These are phyloP conservation scores for Jaltomata sinuosa DNA, from an alignment of 257 asterid species.

Conservation along the genomic window DNA sequence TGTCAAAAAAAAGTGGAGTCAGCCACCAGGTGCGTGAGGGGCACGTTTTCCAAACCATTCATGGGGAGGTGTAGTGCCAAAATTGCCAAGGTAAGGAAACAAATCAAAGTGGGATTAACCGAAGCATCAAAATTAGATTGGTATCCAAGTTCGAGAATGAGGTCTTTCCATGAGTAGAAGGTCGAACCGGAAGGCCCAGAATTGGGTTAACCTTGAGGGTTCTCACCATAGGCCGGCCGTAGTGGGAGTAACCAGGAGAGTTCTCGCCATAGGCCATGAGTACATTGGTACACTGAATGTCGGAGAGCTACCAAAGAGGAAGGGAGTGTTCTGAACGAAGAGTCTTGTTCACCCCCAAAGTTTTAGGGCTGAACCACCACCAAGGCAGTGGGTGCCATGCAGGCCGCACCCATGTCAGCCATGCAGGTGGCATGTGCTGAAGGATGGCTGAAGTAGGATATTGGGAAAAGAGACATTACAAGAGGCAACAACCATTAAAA, in stretches of 20 bases:
- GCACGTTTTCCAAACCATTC: background rate
- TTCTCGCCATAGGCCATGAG: background rate
- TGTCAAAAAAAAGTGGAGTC: background rate
- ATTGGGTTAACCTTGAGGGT: background rate
- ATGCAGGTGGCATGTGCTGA: background rate
- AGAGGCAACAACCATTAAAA: background rate
- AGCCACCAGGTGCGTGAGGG: background rate
- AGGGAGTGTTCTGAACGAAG: rapidly evolving
- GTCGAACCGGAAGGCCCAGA: background rate
- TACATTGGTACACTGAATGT: background rate
- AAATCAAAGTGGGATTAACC: background rate
- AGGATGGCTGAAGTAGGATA: background rate
- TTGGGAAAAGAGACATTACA: background rate
- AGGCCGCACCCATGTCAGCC: background rate
- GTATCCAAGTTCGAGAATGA: background rate
- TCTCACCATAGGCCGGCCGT: background rate
- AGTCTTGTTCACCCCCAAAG: background rate
- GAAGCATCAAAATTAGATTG: background rate
- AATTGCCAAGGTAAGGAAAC: background rate
- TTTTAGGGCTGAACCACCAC: background rate
- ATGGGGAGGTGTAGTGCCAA: background rate
- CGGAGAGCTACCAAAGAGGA: background rate
- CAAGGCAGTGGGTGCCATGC: background rate
- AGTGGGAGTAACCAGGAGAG: background rate
- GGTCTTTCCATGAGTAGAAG: background rate